Evolutionary conservation across 768 basidiomycete genomes (phyloP).

Genomic region (Russula compacta): DNA sequence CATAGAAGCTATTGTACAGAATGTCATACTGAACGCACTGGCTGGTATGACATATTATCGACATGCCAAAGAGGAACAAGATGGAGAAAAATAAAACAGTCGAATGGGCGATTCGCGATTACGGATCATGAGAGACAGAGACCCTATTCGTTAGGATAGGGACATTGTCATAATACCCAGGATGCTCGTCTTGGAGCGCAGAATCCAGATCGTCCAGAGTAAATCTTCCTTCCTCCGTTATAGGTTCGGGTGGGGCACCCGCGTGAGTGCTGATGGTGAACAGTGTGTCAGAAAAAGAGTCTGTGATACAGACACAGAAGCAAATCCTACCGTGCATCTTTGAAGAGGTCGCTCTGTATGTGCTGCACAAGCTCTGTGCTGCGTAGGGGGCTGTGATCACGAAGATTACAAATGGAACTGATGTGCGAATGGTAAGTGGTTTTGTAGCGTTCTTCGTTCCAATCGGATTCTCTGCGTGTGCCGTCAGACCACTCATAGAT

Average conservation of each 20-base stretch:
- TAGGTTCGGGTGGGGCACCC: neutral
- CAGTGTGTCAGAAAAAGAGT: neutral
- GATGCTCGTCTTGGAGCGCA: neutral
- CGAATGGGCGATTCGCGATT: neutral
- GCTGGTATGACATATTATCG: neutral
- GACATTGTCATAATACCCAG: neutral
- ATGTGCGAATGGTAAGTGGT: neutral
- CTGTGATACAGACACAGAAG: neutral
- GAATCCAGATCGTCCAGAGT: neutral
- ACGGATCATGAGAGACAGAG: neutral
- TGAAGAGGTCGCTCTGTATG: neutral
- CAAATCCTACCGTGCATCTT: neutral
- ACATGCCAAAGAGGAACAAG: neutral
- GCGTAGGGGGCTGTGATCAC: neutral
- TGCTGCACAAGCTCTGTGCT: neutral
- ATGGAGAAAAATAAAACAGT: neutral
- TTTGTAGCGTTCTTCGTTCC: neutral
- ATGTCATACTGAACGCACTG: neutral
- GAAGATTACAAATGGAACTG: neutral
- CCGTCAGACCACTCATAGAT: constrained; percentile 8
- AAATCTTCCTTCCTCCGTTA: neutral
- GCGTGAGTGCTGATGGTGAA: neutral
- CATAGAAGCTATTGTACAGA: neutral
- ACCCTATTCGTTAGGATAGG: neutral
- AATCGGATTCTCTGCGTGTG: neutral